Evolutionary conservation across 805 yeast species (phyloP).

Genomic region (Suhomyces canberraensis): DNA sequence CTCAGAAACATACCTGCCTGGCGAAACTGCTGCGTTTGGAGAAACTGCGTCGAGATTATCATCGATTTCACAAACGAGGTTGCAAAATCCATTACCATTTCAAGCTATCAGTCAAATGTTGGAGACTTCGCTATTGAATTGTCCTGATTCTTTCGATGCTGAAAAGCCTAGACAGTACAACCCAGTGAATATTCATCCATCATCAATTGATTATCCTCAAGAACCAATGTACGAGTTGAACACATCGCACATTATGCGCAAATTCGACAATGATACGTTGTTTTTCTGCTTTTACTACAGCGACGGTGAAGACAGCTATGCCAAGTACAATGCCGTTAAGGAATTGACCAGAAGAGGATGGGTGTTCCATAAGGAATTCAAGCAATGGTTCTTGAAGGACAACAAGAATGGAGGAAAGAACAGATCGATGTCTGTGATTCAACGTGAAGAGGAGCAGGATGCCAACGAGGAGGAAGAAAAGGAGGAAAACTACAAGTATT

Average conservation of each 20-base stretch:
- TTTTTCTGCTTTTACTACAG: constrained; percentile 90
- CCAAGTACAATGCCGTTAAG: constrained; percentile 60
- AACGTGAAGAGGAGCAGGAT: constrained; percentile 12
- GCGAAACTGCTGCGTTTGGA: constrained; percentile 10
- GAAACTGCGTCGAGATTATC: constrained; percentile 23
- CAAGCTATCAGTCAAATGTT: constrained; percentile 54
- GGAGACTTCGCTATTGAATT: constrained; percentile 76
- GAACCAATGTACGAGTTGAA: constrained; percentile 71
- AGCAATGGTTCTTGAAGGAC: constrained; percentile 79
- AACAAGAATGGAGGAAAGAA: constrained; percentile 44
- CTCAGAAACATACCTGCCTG: too few relatives aligned
- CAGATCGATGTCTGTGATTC: constrained; percentile 22
- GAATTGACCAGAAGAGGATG: constrained; percentile 80
- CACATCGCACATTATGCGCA: constrained; percentile 57
- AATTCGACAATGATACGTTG: constrained; percentile 81
- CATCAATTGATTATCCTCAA: constrained; percentile 86
- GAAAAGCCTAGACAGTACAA: constrained; percentile 77
- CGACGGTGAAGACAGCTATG: constrained; percentile 32
- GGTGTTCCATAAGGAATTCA: constrained; percentile 67
- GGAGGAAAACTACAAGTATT: constrained; percentile 63
- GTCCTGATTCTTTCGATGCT: constrained; percentile 92
- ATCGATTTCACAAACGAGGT: constrained; percentile 38
- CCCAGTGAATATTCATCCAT: constrained; percentile 83
- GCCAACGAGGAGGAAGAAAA: constrained; percentile 27
- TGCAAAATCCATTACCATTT: constrained; percentile 52